Evolutionary conservation across 371 early-diverging fungal species (phyloP), one percentile per base, ranked within the genome.

Genomic region (Mortierella sp.): DNA sequence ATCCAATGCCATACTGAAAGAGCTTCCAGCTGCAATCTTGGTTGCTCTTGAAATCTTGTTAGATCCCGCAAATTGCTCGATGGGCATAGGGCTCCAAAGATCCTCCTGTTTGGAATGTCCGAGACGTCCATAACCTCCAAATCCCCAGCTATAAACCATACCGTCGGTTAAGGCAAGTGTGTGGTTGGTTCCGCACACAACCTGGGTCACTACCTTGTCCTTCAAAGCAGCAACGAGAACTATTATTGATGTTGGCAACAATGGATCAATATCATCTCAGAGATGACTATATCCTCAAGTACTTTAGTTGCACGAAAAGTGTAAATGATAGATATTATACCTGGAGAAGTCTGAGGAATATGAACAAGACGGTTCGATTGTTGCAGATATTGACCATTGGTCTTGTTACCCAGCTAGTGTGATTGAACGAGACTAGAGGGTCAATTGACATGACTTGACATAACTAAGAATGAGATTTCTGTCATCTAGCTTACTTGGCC

Each of bases 161-260:
- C 85, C 85, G 1, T 85, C 86, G 22, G 64, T 78, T 23, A 88
- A 42, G 6, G 87, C 87, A 45, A 88, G 49, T 3, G 90, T 72
- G 61, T 90, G 90, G 73, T 90, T 91, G 32, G 75, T 69, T 15
- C 92, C 92, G 56, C 86, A 86, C 19, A 76, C 71, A 10, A 91
- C 68, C 6, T 81, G 67, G 1, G 66, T 66, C 31, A 86, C 76
- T 1, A 72, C 61, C 59, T 74, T 75, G 55, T 59, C 83, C 64
- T 72, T 70, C 28, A 71, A 67, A n/a, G 34, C 73, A 61, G 60
- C 70, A 15, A 86, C 83, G 17, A 74, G 68, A 17, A 79, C 86
- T 83, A 61, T 53, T 26, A 26, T 28, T 26, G 22, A 9, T 26
- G 28, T 19, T 43, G 17, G 23, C 37, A 61, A 68, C 17, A 54